Percentiles rank a stretch among this genome's conserved stretches.
phyloP scores from a whole-genome alignment of 2,329 filamentous ascomycete genomes.

The Diaporthe velutina region DNA sequence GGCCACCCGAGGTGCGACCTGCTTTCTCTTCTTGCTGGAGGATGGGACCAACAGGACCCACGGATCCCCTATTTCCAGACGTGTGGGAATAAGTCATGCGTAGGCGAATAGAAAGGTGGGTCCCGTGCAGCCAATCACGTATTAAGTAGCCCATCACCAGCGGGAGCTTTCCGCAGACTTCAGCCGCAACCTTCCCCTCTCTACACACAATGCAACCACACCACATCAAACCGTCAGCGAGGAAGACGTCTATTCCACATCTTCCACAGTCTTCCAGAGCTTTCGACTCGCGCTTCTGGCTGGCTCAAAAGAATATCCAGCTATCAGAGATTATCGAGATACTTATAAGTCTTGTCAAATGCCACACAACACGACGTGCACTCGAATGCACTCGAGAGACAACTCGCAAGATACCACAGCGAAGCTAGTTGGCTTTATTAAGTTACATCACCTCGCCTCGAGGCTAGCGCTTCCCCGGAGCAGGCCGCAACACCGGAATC shows the following conservation, averaged over 20 bases:
- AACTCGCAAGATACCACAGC: not conserved
- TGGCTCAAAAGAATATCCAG: not conserved
- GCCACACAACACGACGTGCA: not conserved
- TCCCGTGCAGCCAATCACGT: too few species aligned
- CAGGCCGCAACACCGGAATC: not conserved
- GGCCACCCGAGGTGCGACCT: not conserved
- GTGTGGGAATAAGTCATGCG: too few species aligned
- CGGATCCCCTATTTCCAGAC: conserved; percentile 7
- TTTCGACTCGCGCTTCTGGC: not conserved
- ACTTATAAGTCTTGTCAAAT: not conserved
- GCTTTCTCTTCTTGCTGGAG: not conserved
- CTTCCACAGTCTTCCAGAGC: not conserved
- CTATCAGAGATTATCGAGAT: not conserved
- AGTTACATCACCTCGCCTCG: not conserved
- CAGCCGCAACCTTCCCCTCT: too few species aligned
- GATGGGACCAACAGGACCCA: not conserved
- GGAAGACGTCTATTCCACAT: not conserved
- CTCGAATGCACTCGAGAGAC: not conserved
- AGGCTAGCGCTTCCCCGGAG: not conserved
- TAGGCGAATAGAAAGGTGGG: too few species aligned
- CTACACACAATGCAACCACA: too few species aligned
- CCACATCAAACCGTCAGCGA: too few species aligned
- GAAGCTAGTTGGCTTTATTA: not conserved
- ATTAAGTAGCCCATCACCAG: too few species aligned
- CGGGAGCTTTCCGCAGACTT: too few species aligned